Percentiles rank a stretch among this genome's conserved stretches.
Evolutionary conservation across 169 alveolate species (phyloP).

Genomic region (Cryptosporidium bovis): DNA sequence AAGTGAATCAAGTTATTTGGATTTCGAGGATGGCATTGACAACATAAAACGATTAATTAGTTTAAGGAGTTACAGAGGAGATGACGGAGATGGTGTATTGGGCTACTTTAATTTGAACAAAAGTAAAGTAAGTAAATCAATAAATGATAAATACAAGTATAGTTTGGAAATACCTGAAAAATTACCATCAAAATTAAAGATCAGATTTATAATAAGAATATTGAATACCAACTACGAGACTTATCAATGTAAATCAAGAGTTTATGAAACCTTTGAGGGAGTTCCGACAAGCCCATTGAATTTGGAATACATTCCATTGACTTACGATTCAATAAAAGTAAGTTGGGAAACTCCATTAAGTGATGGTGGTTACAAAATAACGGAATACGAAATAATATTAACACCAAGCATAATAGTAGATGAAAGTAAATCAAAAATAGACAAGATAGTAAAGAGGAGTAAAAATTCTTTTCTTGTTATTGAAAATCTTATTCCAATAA

Average conservation of each 20-base stretch:
- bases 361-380: conserved; percentile 26
- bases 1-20: conserved; percentile 8
- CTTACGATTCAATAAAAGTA: conserved; percentile 28
- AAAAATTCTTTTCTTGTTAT: conserved; percentile 17
- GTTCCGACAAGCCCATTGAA: conserved; percentile 42
- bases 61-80: neutral
- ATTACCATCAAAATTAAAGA: conserved; percentile 18
- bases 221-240: conserved; percentile 17
- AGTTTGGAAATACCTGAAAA: neutral
- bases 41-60: neutral
- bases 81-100: conserved; percentile 1
- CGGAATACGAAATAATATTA: conserved; percentile 7
- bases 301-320: conserved; percentile 32
- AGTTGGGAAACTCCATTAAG: conserved; percentile 29
- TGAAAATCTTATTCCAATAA: conserved; percentile 20
- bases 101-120: neutral
- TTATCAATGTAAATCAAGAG: conserved; percentile 36
- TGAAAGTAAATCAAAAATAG: neutral
- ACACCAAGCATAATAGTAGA: conserved; percentile 10
- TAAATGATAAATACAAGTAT: neutral
- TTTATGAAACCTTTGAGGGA: conserved; percentile 17
- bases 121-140: neutral
- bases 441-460: neutral
- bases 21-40: neutral
- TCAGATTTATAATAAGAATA: conserved; percentile 17